A percentile compares a stretch with the other conserved stretches of the same genome.
Evolutionary conservation across 129 eudicot genomes (phyloP).

Genomic region (Heracleum sosnowskyi): DNA sequence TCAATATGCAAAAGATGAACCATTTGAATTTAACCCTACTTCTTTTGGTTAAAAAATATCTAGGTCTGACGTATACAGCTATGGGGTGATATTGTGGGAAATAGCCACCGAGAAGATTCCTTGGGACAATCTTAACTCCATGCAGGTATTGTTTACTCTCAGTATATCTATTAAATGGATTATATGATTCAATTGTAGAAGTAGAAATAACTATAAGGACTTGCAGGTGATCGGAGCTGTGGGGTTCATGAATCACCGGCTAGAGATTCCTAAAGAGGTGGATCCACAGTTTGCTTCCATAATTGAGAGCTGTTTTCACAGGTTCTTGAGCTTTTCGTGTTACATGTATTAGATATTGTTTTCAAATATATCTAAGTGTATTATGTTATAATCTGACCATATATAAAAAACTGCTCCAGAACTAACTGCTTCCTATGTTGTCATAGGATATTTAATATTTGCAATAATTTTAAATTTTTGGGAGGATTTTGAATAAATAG

Average conservation of each 20-base stretch:
- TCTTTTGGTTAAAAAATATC: slow-evolving; percentile 17
- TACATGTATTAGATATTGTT: not conserved
- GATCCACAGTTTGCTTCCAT: slow-evolving; percentile 84
- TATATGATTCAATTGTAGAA: not conserved
- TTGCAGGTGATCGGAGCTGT: slow-evolving; percentile 95
- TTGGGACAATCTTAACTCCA: slow-evolving; percentile 90
- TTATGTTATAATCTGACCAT: not conserved
- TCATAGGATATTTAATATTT: not conserved
- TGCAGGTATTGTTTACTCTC: slow-evolving; percentile 65
- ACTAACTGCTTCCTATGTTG: not conserved
- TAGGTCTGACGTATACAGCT: slow-evolving; percentile 91
- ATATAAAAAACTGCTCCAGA: not conserved
- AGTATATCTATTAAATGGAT: not conserved
- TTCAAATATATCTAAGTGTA: not conserved
- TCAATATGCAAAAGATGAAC: not conserved
- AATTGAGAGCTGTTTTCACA: slow-evolving; percentile 82
- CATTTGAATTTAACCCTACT: slow-evolving; percentile 4
- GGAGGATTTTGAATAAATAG: not conserved
- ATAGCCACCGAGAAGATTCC: slow-evolving; percentile 86
- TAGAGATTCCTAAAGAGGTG: slow-evolving; percentile 78
- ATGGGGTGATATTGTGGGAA: slow-evolving; percentile 94
- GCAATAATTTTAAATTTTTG: not conserved
- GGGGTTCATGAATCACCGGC: slow-evolving; percentile 88
- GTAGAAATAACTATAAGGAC: not conserved
- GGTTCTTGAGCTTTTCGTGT: slow-evolving; percentile 30